A percentile compares a stretch with the other conserved stretches of the same genome.
Evolutionary conservation across 1,284 basidiomycete species (phyloP).

Genomic region (Coriolopsis trogii): DNA sequence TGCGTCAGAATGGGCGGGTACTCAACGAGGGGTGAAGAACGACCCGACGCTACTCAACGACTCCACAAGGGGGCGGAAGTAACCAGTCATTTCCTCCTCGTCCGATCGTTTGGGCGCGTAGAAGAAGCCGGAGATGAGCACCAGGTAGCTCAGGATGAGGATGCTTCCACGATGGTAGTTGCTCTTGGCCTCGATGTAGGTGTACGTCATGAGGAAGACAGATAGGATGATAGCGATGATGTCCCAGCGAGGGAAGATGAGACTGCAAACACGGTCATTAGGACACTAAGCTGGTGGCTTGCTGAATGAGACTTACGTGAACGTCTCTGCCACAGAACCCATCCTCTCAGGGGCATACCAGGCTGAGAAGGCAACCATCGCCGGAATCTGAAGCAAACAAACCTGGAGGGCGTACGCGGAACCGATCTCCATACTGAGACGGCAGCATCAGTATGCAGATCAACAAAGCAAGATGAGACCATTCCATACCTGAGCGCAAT

Average conservation of each 20-base stretch:
- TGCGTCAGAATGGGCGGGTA: conserved; percentile 4
- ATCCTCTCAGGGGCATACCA: conserved; percentile 86
- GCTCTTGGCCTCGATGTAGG: conserved; percentile 96
- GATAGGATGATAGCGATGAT: conserved; percentile 93
- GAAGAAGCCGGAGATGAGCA: conserved; percentile 80
- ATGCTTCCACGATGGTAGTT: conserved; percentile 97
- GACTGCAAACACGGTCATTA: conserved; percentile 46
- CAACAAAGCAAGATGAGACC: no score
- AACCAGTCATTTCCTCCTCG: conserved; percentile 24
- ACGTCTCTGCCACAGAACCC: conserved; percentile 83
- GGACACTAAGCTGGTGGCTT: conserved; percentile 4
- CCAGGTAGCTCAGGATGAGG: conserved; percentile 85
- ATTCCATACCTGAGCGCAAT: conserved; percentile 94
- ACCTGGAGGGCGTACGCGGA: conserved; percentile 99
- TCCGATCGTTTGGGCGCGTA: conserved; percentile 55
- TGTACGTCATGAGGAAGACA: conserved; percentile 98
- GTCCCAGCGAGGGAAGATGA: conserved; percentile 99
- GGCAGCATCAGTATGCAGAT: no score
- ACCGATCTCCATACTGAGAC: conserved; percentile 99
- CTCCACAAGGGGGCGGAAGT: conserved; percentile 11
- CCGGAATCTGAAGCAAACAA: conserved; percentile 96
- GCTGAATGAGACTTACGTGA: conserved; percentile 69
- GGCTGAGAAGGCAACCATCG: conserved; percentile 98
- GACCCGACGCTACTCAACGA: conserved; percentile 8
- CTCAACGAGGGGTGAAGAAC: conserved; percentile 15